These are phyloP conservation scores for Leishmania amazonensis DNA, from an alignment of 208 protist species.

Conservation along the genomic window DNA sequence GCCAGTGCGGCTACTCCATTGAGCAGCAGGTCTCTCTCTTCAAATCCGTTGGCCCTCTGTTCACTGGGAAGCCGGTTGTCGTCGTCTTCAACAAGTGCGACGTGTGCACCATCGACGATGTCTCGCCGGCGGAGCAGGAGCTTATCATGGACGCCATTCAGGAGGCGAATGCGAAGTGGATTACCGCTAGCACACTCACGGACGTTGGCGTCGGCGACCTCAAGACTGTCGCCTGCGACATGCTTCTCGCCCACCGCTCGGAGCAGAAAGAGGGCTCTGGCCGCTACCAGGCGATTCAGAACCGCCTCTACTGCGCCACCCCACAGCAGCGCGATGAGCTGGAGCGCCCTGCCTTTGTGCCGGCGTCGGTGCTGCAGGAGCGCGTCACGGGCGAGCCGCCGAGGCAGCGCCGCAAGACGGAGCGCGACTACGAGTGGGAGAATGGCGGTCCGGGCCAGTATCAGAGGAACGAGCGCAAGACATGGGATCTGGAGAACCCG, in stretches of 20 bases:
- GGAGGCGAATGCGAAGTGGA: conserved; percentile 84
- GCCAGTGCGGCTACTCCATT: conserved; percentile 98
- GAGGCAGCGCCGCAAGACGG: conserved; percentile 74
- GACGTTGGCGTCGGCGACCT: conserved; percentile 94
- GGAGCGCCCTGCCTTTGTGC: conserved; percentile 75
- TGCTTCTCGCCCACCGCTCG: conserved; percentile 94
- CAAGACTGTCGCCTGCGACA: conserved; percentile 95
- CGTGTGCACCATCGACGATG: conserved; percentile 91
- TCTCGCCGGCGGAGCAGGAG: conserved; percentile 83
- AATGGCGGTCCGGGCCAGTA: conserved; percentile 95
- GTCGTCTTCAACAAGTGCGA: conserved; percentile 99
- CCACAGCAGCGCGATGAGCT: conserved; percentile 92
- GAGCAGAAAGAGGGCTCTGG: conserved; percentile 95
- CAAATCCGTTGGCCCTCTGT: conserved; percentile 98
- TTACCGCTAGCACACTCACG: conserved; percentile 96
- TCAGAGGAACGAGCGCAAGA: conserved; percentile 85
- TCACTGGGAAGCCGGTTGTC: conserved; percentile 99
- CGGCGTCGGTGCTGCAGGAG: conserved; percentile 69
- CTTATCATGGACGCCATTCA: conserved; percentile 88
- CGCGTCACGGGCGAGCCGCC: conserved; percentile 36
- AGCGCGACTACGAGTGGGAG: conserved; percentile 93
- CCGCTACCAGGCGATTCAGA: conserved; percentile 90
- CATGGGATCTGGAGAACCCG: conserved; percentile 92
- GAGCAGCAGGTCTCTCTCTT: conserved; percentile 98
- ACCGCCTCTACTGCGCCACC: conserved; percentile 90